A percentile compares a stretch with the other conserved stretches of the same genome.
Evolutionary conservation across 495 filamentous ascomycete genomes (phyloP).

Genomic region (Parachaetomium inaequale): DNA sequence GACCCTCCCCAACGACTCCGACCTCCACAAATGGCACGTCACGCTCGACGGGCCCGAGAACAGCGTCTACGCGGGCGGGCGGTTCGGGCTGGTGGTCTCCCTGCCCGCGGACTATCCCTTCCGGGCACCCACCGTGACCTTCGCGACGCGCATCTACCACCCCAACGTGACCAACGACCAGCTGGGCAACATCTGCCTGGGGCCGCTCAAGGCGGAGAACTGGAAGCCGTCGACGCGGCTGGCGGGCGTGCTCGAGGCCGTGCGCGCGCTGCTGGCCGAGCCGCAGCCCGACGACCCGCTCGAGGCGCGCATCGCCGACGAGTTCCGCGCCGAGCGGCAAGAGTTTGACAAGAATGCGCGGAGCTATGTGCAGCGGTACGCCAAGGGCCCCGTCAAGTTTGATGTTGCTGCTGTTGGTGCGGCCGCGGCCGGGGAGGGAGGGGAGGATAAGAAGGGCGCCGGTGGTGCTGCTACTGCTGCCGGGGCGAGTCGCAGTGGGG

Average conservation of each 20-base stretch:
- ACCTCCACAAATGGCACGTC: slow-evolving; percentile 83
- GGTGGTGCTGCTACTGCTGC: neutral
- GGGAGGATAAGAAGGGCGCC: neutral
- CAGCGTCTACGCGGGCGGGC: slow-evolving; percentile 73
- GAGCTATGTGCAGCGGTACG: slow-evolving; percentile 79
- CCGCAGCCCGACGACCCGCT: slow-evolving; percentile 94
- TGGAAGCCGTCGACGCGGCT: slow-evolving; percentile 93
- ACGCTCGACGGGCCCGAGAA: slow-evolving; percentile 68
- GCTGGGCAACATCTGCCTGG: slow-evolving; percentile 84
- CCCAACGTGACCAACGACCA: slow-evolving; percentile 96
- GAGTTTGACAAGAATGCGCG: slow-evolving; percentile 81
- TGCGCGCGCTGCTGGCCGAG: slow-evolving; percentile 72
- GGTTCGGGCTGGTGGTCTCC: slow-evolving; percentile 69
- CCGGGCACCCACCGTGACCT: slow-evolving; percentile 81
- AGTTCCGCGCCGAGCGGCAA: slow-evolving; percentile 67
- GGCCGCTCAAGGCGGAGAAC: slow-evolving; percentile 78
- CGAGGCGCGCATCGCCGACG: slow-evolving; percentile 80
- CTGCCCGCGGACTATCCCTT: slow-evolving; percentile 91
- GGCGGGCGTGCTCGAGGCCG: slow-evolving; percentile 71
- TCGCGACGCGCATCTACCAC: slow-evolving; percentile 96
- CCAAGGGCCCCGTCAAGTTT: slow-evolving; percentile 44
- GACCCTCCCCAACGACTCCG: slow-evolving; percentile 60
- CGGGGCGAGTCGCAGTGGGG: neutral
- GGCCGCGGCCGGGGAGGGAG: neutral
- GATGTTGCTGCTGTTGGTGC: neutral